Conservation (phyloP, 768 basidiomycete genomes). For the Dioszegia hungarica region DNA sequence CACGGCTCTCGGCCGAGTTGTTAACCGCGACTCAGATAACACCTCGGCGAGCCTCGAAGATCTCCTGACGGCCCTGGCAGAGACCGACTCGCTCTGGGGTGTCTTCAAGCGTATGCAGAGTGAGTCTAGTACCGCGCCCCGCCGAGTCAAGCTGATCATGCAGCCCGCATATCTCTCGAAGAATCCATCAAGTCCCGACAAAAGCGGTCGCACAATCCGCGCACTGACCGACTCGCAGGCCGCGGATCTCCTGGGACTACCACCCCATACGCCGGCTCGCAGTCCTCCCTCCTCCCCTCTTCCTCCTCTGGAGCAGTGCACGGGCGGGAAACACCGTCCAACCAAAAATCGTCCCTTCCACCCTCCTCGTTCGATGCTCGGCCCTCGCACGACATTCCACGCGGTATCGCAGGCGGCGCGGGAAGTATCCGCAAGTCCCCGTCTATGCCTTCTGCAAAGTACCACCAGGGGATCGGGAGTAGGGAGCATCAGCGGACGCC, state of each 20-base stretch:
- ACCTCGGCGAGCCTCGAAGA: slow-evolving; percentile 71
- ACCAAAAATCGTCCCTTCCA: slow-evolving; percentile 5
- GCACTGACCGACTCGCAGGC: not conserved
- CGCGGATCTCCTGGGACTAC: not conserved
- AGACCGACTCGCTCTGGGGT: slow-evolving; percentile 79
- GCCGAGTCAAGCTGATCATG: not conserved
- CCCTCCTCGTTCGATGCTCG: not conserved
- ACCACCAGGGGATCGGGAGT: not conserved
- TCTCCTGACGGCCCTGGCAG: slow-evolving; percentile 79
- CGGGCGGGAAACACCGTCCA: too few relatives aligned
- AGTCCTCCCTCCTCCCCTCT: not conserved
- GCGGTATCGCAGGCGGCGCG: not conserved
- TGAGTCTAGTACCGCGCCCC: slow-evolving; percentile 49
- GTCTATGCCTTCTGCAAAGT: slow-evolving; percentile 1
- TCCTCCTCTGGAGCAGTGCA: not conserved
- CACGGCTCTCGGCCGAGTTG: slow-evolving; percentile 75
- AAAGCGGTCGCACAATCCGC: not conserved
- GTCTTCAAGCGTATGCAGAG: slow-evolving; percentile 84
- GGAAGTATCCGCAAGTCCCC: not conserved
- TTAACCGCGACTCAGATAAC: slow-evolving; percentile 76
- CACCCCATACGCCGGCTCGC: not conserved
- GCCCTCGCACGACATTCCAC: not conserved
- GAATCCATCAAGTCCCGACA: slow-evolving; percentile 6
- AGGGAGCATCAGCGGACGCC: slow-evolving; percentile 21
- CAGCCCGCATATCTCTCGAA: slow-evolving; percentile 4